Conservation (phyloP, 164 flowering plant genomes). For the Macadamia tetraphylla region DNA sequence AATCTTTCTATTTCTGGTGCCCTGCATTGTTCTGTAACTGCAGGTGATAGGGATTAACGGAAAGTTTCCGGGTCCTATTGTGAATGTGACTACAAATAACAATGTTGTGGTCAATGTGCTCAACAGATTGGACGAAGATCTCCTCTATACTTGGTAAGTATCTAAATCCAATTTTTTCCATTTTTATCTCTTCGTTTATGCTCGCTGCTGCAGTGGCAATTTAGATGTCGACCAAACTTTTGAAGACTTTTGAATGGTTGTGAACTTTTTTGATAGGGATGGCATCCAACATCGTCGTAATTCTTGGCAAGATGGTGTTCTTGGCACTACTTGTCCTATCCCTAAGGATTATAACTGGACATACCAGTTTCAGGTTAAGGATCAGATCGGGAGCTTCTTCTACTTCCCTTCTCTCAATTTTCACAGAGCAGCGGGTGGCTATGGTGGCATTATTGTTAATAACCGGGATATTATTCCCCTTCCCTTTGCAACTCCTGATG, state of each 20-base stretch:
- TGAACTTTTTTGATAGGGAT: conserved; percentile 40
- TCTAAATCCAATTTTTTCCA: background rate
- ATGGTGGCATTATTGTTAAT: conserved; percentile 71
- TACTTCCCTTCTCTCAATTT: conserved; percentile 87
- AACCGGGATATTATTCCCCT: conserved; percentile 59
- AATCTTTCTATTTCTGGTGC: background rate
- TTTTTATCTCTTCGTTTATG: background rate
- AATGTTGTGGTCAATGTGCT: conserved; percentile 68
- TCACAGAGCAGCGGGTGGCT: conserved; percentile 93
- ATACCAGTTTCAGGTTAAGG: conserved; percentile 92
- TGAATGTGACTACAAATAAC: conserved; percentile 83
- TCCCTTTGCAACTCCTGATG: conserved; percentile 77
- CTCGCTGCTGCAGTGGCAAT: background rate
- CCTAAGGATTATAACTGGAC: conserved; percentile 92
- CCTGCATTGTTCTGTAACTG: conserved; percentile 18
- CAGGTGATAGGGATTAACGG: conserved; percentile 90
- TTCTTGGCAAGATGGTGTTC: conserved; percentile 97
- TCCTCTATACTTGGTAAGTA: conserved; percentile 76
- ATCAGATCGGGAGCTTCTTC: conserved; percentile 94
- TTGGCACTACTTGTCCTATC: conserved; percentile 93
- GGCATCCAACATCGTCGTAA: conserved; percentile 75
- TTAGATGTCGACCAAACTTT: background rate
- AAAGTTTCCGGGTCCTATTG: conserved; percentile 80
- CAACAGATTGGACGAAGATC: conserved; percentile 75
- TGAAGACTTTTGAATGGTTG: background rate